Conservation (phyloP, 2,329 filamentous ascomycete genomes). For the Cladophialophora exuberans region DNA sequence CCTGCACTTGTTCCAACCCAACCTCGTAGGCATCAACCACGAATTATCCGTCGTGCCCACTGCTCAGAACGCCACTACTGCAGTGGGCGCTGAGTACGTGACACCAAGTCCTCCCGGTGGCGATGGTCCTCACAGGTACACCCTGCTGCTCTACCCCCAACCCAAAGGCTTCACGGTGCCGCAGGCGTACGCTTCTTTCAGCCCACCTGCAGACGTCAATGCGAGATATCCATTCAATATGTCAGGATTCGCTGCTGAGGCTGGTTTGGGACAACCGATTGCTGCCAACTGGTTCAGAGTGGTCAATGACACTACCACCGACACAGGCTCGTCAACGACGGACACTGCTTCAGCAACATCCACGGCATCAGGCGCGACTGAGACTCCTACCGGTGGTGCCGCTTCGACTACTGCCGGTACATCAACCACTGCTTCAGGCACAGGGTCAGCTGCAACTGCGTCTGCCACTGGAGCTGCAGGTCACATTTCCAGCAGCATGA, state of each 20-base stretch:
- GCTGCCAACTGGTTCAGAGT: constrained; percentile 47
- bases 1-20: constrained; percentile 28
- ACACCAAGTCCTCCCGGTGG: constrained; percentile 36
- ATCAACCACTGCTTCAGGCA: constrained; percentile 1
- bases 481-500: constrained; percentile 6
- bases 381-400: not conserved
- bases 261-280: constrained; percentile 37
- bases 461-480: constrained; percentile 11
- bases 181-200: constrained; percentile 38
- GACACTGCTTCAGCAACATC: not conserved
- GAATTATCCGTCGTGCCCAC: constrained; percentile 15
- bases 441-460: not conserved
- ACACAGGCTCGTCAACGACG: not conserved
- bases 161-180: constrained; percentile 36
- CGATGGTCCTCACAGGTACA: constrained; percentile 37
- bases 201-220: constrained; percentile 29
- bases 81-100: constrained; percentile 34
- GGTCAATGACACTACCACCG: constrained; percentile 17
- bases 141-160: constrained; percentile 39
- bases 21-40: constrained; percentile 23
- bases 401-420: not conserved
- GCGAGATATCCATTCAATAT: constrained; percentile 42
- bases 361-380: not conserved
- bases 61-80: constrained; percentile 17
- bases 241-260: constrained; percentile 39